Conservation (phyloP, 2,329 filamentous ascomycete species). For the Aureobasidium sp. region DNA sequence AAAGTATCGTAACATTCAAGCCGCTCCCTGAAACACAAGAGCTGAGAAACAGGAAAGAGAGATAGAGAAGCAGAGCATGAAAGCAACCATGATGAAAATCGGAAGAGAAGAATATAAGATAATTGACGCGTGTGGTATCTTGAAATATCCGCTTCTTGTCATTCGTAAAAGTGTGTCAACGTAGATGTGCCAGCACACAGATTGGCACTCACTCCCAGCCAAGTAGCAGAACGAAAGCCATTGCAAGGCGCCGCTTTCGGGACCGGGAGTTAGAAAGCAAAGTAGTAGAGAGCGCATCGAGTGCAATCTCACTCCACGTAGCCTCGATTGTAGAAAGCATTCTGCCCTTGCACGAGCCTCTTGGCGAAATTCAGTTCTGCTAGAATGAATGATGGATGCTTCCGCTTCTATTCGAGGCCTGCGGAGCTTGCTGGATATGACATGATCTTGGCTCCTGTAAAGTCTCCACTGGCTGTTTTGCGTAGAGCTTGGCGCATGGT, state of each 20-base stretch:
- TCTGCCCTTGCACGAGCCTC: too few relatives aligned
- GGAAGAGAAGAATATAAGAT: background rate
- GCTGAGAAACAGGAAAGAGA: background rate
- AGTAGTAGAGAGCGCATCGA: too few relatives aligned
- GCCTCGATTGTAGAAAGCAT: too few relatives aligned
- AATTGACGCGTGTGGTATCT: background rate
- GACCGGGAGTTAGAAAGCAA: too few relatives aligned
- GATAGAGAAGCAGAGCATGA: background rate
- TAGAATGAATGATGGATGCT: too few relatives aligned
- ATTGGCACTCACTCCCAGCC: too few relatives aligned
- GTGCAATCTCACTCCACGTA: too few relatives aligned
- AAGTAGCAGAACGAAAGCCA: too few relatives aligned
- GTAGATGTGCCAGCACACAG: too few relatives aligned
- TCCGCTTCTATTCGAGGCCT: conserved; percentile 35
- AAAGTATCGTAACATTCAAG: conserved; percentile 3
- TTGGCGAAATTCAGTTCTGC: too few relatives aligned
- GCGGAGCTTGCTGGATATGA: conserved; percentile 32
- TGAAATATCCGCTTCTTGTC: background rate
- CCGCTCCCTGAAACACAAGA: background rate
- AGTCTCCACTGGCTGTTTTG: conserved; percentile 76
- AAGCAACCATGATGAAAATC: background rate
- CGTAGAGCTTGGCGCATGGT: conserved; percentile 87
- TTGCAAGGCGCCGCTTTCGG: conserved; percentile 26
- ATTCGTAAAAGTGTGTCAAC: background rate
- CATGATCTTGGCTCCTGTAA: conserved; percentile 42